Base-by-base conservation (phyloP, 2,329 filamentous ascomycete genomes). In the Phialophora expanda region DNA sequence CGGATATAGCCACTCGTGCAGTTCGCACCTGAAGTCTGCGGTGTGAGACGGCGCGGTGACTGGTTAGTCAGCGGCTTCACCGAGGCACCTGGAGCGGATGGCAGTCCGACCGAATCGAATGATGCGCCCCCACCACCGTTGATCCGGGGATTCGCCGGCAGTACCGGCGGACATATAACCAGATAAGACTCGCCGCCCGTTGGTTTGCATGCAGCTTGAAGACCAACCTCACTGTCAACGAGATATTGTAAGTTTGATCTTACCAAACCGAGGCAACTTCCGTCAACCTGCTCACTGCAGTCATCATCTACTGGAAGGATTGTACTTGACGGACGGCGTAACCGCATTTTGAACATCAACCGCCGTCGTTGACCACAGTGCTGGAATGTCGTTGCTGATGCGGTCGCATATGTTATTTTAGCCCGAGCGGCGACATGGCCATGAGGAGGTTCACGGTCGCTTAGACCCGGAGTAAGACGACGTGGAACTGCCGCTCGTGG, bases 61-160 rank as follows among this genome's bases (percentile, higher is more conserved):
- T n/a, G 34, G 53, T 55, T 55, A 55, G 53, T 55, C 53, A 55
- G 53, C 53, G 48, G 48, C 24, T 51, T 20, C 22, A 55, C 26
- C 26, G 51, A n/a, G n/a, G n/a, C n/a, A n/a, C n/a, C n/a, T n/a
- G n/a, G n/a, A n/a, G n/a, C n/a, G n/a, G n/a, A n/a, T n/a, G n/a
- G n/a, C n/a, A n/a, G n/a, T n/a, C 24, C 20, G 22, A 26, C 24
- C 20, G 22, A 26, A 44, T 20, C 38, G 12, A 4, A n/a, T 4
- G 38, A n/a, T 44, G 1, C 34, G 17, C 32, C 1, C 32, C 32
- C 2, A 34, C 34, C 12, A 1, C 38, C 5, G 24, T 12, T 14
- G 48, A 51, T n/a, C 46, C 58, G 48, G 28, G 26, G 44, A 14
- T 53, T 61, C 48, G 26, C 58, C 58, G 58, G 8, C 22, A 20